phyloP scores from a whole-genome alignment of 352 stramenopile genomes.

The Phytophthora sp. region DNA sequence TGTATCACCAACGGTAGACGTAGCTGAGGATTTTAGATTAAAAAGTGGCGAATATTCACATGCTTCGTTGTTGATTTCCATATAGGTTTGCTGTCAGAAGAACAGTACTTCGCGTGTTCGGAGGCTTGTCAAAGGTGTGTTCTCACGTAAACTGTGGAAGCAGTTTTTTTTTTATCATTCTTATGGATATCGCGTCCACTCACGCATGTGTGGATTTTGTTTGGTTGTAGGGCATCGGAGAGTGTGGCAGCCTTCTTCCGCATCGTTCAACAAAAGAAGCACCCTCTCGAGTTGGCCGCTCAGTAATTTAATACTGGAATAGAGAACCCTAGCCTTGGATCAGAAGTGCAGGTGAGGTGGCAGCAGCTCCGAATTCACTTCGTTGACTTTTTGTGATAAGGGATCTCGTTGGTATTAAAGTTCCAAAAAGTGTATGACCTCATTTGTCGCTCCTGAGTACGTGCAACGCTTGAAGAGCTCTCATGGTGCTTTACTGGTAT shows the following conservation, averaged over 20 bases:
- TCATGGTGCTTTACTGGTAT: background rate
- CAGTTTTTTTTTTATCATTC: background rate
- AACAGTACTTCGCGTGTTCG: slow-evolving; percentile 85
- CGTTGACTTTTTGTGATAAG: background rate
- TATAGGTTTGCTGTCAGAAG: slow-evolving; percentile 70
- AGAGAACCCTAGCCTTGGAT: slow-evolving; percentile 3
- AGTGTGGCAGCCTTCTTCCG: slow-evolving; percentile 79
- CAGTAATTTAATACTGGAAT: slow-evolving; percentile 36
- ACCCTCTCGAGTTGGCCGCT: slow-evolving; percentile 36
- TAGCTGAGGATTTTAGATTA: slow-evolving; percentile 4
- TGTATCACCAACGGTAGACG: slow-evolving; percentile 70
- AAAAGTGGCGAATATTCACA: background rate
- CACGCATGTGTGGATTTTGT: background rate
- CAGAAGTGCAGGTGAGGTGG: slow-evolving; percentile 1
- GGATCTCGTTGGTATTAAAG: no score
- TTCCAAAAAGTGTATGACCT: no score
- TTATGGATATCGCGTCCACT: background rate
- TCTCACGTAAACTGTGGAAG: no score
- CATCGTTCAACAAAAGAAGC: slow-evolving; percentile 82
- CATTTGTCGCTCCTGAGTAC: no score
- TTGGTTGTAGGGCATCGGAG: slow-evolving; percentile 57
- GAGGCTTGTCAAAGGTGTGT: slow-evolving; percentile 77
- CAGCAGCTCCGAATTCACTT: background rate
- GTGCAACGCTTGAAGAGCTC: no score
- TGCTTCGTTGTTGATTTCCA: slow-evolving; percentile 1